Conservation (phyloP, 2,329 filamentous ascomycete genomes). For the Clarireedia paspali region DNA sequence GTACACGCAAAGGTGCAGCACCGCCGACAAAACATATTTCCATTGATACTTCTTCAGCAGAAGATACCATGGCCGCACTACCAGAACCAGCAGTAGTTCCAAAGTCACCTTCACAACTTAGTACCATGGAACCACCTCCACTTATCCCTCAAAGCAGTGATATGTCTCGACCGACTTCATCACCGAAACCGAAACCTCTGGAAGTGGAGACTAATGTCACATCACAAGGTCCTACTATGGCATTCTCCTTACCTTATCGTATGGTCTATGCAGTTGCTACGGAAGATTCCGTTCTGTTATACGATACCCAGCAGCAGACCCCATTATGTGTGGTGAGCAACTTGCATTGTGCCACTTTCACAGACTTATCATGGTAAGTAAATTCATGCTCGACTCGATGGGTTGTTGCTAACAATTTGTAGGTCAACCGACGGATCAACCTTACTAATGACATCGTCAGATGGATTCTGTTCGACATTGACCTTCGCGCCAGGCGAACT, state of each 20-base stretch:
- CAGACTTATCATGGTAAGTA: slow-evolving; percentile 84
- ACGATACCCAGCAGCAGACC: slow-evolving; percentile 94
- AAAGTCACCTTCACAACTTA: slow-evolving; percentile 42
- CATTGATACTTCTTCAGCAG: slow-evolving; percentile 83
- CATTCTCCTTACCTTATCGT: slow-evolving; percentile 82
- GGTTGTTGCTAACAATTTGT: slow-evolving; percentile 10
- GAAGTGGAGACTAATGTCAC: slow-evolving; percentile 40
- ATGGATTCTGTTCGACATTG: slow-evolving; percentile 92
- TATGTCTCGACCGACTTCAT: slow-evolving; percentile 34
- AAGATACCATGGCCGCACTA: slow-evolving; percentile 74
- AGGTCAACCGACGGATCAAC: slow-evolving; percentile 72
- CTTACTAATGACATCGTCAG: slow-evolving; percentile 91
- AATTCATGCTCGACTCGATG: background rate
- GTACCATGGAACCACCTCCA: slow-evolving; percentile 78
- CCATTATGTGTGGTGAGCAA: slow-evolving; percentile 95
- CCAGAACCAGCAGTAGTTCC: slow-evolving; percentile 65
- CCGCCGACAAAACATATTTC: slow-evolving; percentile 83
- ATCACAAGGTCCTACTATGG: slow-evolving; percentile 54
- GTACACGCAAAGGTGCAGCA: slow-evolving; percentile 59
- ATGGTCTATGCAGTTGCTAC: slow-evolving; percentile 97
- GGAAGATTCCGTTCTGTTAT: slow-evolving; percentile 88
- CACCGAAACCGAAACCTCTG: slow-evolving; percentile 26
- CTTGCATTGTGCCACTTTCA: slow-evolving; percentile 94
- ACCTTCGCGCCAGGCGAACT: slow-evolving; percentile 80
- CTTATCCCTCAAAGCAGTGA: slow-evolving; percentile 43